Evolutionary conservation across 139 green algal species (phyloP), one percentile per base, ranked within the genome.

Genomic region (Chlorella sp.): DNA sequence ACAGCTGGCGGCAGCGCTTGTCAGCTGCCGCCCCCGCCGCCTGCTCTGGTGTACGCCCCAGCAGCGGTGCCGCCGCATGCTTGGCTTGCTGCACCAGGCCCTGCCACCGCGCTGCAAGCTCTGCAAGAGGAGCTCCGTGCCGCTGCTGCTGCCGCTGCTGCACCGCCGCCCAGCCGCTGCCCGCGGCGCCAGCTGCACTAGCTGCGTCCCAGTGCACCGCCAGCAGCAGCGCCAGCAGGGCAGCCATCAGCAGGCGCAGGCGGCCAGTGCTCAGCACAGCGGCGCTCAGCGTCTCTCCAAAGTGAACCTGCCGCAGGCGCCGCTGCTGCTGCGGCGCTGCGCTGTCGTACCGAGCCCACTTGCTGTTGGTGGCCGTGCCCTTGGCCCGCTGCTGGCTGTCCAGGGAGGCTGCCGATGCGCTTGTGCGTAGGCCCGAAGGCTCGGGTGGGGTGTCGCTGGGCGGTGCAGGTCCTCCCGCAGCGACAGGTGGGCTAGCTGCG

Each of bases 191-290:
- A 5, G 21, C 32, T 15, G 23, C 76, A 73, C 15, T 20, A 36
- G 60, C 76, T 7, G 57, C 76, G 34, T 82, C 76, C 76, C 76
- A 82, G 23, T 63, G 76, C 1, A 25, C 18, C 9, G 76, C 76
- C 60, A 82, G 57, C 76, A 82, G 76, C 36, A 82, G 18, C 15
- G 76, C 76, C 76, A 82, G 76, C 76, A 82, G 76, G 7, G 76
- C 76, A 1, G 76, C 76, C 23, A 82, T 36, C 57, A 60, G 18
- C 60, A 82, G 38, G 76, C 76, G 76, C 76, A 82, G 57, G 30
- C 76, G 76, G 57, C 76, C 41, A 36, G 76, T 82, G 76, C 76
- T 67, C 32, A 47, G 76, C 34, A 82, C 76, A 9, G 76, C 76
- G 0, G 76, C 76, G 26, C 41, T 68, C 36, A 82, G 76, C 34